Conservation (phyloP, 257 asterid species). For the Nicotiana tomentosiformis region DNA sequence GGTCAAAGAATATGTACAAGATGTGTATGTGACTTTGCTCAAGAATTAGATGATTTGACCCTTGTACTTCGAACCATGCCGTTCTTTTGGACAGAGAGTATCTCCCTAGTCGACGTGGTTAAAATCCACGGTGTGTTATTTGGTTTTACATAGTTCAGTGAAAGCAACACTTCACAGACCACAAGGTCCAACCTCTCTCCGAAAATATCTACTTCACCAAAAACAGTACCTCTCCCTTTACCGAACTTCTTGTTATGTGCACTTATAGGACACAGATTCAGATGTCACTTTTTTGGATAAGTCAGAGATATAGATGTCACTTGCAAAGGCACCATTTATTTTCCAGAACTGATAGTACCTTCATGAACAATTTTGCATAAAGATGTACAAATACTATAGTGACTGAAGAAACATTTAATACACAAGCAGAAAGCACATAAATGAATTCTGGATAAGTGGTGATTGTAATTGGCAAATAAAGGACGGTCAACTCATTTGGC, state of each 20-base stretch:
- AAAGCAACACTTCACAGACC: not conserved
- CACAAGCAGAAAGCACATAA: no score
- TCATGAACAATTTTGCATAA: not conserved
- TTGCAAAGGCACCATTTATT: not conserved
- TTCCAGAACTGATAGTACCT: not conserved
- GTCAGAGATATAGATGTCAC: not conserved
- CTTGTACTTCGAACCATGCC: not conserved
- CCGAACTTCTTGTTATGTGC: not conserved
- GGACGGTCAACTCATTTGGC: not conserved
- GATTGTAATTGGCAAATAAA: no score
- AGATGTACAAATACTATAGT: no score
- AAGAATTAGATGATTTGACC: not conserved
- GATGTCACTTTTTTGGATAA: not conserved
- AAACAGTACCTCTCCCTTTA: not conserved
- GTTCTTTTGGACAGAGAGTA: not conserved
- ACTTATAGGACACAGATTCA: not conserved
- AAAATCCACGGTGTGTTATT: not conserved
- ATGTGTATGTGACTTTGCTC: not conserved
- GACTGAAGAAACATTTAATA: no score
- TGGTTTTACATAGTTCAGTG: not conserved
- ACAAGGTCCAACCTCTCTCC: not conserved
- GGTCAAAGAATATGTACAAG: not conserved
- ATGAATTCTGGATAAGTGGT: no score
- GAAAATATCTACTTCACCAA: not conserved
- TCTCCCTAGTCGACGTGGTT: not conserved